A percentile compares a stretch with the other conserved stretches of the same genome.
These are phyloP conservation scores for Chlamydomonas sp. DNA, from an alignment of 139 green algal species.

Conservation along the genomic window DNA sequence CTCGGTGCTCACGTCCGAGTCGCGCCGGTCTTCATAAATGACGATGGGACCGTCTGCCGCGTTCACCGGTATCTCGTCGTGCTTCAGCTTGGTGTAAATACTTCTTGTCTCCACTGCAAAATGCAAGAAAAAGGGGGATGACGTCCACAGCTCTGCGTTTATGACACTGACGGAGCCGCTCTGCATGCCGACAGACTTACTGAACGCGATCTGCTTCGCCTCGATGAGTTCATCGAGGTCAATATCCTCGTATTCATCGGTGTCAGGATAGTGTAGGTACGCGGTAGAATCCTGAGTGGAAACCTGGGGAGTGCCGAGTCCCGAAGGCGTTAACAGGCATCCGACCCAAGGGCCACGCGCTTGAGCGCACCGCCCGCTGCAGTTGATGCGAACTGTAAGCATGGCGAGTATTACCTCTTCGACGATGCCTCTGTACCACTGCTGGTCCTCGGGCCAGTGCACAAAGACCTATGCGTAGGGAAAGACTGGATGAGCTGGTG, in stretches of 20 bases:
- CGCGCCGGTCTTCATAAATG: conserved; percentile 30
- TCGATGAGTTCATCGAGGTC: conserved; percentile 56
- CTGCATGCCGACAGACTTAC: conserved; percentile 34
- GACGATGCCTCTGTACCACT: conserved; percentile 54
- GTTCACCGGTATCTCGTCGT: conserved; percentile 52
- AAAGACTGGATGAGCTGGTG: background rate
- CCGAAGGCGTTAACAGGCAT: too few relatives aligned
- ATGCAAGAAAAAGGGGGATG: too few relatives aligned
- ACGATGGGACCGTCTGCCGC: conserved; percentile 24
- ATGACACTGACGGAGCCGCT: background rate
- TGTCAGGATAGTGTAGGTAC: conserved; percentile 61
- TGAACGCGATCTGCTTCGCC: conserved; percentile 57
- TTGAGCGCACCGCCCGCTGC: too few relatives aligned
- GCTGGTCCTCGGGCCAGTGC: conserved; percentile 58
- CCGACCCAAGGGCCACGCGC: too few relatives aligned
- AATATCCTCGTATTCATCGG: conserved; percentile 61
- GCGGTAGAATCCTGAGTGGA: conserved; percentile 14
- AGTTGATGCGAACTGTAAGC: background rate
- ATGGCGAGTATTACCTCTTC: conserved; percentile 41
- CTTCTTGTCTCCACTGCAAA: conserved; percentile 43
- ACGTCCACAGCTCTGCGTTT: too few relatives aligned
- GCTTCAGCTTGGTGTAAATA: conserved; percentile 19
- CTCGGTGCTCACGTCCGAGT: background rate
- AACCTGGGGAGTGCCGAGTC: too few relatives aligned
- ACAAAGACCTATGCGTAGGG: conserved; percentile 43